Base-by-base conservation (phyloP, 352 stramenopile species). In the Phytophthora hybrid region DNA sequence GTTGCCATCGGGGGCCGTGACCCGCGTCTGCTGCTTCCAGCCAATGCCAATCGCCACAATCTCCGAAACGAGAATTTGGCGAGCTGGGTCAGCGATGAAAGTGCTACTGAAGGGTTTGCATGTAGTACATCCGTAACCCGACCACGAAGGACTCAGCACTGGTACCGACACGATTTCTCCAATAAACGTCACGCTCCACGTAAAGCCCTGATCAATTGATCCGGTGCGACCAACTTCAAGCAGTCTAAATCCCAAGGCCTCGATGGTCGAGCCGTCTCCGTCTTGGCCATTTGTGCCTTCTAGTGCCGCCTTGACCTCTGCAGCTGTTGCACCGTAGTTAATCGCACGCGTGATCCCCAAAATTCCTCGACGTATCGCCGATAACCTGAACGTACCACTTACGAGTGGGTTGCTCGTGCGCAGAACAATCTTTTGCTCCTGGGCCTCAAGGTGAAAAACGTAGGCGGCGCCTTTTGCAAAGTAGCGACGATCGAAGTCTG, bases 101-200 rank as follows among this genome's bases (percentile, higher is more conserved):
- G 71, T 60, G 41, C 83, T 94, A 62, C 79, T 97, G 75, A 98
- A 96, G 0, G 76, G 34, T n/a, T 77, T 78, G 62, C 92, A 98
- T 37, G 85, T 84, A 3, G 52, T 29, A 29, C 91, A 98, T 0
- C 86, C 91, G 26, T 84, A 81, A 0, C 75, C 81, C 11, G 79
- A 78, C 90, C 90, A 97, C 19, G 80, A 79, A 16, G 89, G 69
- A 11, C 67, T 77, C 14, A 97, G 78, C 8, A 92, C 26, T 9
- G 91, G 87, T 3, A 93, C 79, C 2, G 67, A 51, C 8, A 92
- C 39, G n/a, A 96, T 72, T 57, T 94, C 82, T n/a, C 89, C 83
- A 21, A 96, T 85, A 63, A 94, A 95, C 21, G 89, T 95, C 39
- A 97, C 80, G 31, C 73, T 87, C 90, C 90, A 97, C 18, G 79